Evolutionary conservation across 2,329 filamentous ascomycete genomes (phyloP), one percentile per base, ranked within the genome.

Genomic region (Calonectria multiphialidica): DNA sequence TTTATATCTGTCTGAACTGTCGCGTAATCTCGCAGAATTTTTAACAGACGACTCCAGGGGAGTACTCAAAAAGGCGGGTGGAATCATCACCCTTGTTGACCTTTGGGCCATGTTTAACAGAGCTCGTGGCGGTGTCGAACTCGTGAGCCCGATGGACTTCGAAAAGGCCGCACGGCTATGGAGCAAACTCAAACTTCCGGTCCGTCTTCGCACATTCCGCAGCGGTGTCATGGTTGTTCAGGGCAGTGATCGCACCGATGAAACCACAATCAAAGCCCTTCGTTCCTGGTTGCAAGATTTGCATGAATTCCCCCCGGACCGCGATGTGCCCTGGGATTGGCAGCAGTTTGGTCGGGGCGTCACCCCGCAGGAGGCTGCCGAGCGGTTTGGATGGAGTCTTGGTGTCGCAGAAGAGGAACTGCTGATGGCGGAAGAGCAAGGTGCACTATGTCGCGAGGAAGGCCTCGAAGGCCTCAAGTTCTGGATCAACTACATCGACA

Each of bases 101-200:
- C 88, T 98, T 0, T 98, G 95, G 95, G 95, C 95, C 33, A 91
- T 97, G 75, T 98, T 98, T 87, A 99, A 99, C 83, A 91, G 96
- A 40, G 95, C 94, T 35, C 91, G 96, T 66, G 96, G 96, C 64
- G 97, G 96, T 9, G 96, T 99, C 18, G 97, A 99, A 83, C 90
- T 99, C 18, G 94, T 98, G 63, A 98, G 95, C 75, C 97, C 97
- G 0, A 87, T 92, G 21, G 97, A 99, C 80, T 98, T 99, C 78
- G 93, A 97, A 80, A 96, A 96, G 80, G 97, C 97, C 1, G 95
- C 95, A 0, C 89, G 91, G 45, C 87, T 98, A 78, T 99, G 97
- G 95, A 95, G 97, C 80, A 93, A 92, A 74, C 87, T 99, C 21
- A 94, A 92, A 78, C 87, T 99, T 4, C 97, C 97, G 0, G 92